Percentiles rank a stretch among this genome's conserved stretches.
These are phyloP conservation scores for sunflower (Helianthus annuus) DNA, from an alignment of 129 eudicot genomes.

Conservation along the genomic window HanXRQr2.0-SUNRISE NC_035445.2:82323065-82323564, in stretches of 20 bases:
- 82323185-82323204: conserved; percentile 57
- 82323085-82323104: conserved; percentile 46
- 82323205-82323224: conserved; percentile 43
- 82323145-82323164: conserved; percentile 49
- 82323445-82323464: conserved; percentile 48
- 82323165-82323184: conserved; percentile 57
- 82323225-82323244: conserved; percentile 46
- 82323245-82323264: conserved; percentile 43
- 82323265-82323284: conserved; percentile 57
- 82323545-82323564: conserved; percentile 44
- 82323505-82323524: conserved; percentile 38
- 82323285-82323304: conserved; percentile 37
- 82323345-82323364: conserved; percentile 35
- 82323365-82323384: conserved; percentile 33
- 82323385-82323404: conserved; percentile 56
- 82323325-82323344: conserved; percentile 38
- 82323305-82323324: conserved; percentile 46
- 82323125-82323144: conserved; percentile 59
- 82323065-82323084: conserved; percentile 52
- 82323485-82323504: conserved; percentile 50
- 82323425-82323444: conserved; percentile 34
- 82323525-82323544: conserved; percentile 56
- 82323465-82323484: conserved; percentile 49
- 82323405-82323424: conserved; percentile 39
- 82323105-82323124: conserved; percentile 55